Base-by-base conservation (phyloP, 129 eudicot genomes). In the Chrysanthemum seticuspe region DNA sequence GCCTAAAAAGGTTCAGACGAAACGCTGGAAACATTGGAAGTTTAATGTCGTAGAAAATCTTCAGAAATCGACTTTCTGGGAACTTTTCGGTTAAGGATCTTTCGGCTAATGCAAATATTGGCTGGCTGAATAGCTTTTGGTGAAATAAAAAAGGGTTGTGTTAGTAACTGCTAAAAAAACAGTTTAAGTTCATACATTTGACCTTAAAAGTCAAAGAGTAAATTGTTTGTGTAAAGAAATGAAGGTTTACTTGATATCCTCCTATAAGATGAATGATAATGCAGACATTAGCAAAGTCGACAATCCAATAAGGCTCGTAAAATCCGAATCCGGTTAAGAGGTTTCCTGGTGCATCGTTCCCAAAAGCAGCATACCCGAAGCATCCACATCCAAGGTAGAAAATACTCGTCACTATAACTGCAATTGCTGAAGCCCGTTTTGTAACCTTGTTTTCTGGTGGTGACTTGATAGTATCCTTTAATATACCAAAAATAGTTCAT, bases 381-480 rank as follows among this genome's bases (percentile, higher is more conserved):
- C 91, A 85, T 29, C 96, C 97, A 80, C 97, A 92, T 79, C 87
- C 81, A 79, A 89, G 83, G 76, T 92, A 92, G 86, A 92, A 89
- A 29, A 80, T 45, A 10, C 81, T 87, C 23, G 97, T 87, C 12
- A 81, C 73, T 2, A 73, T 65, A 8, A 92, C 72, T 60, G 80
- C 91, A 7, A 83, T 71, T 14, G 70, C 48, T 25, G 86, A 87
- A 23, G 97, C 97, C 81, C 75, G 83, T 74, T 87, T 92, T 84
- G 84, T 85, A 61, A 78, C 82, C 76, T 79, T 76, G 80, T 80
- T 83, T 70, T 92, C 97, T 27, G 96, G 97, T 14, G 85, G 58
- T 18, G 93, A 83, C 69, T 78, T 89, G 54, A 92, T 71, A 34
- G 97, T 92, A 54, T 92, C 92, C 97, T 91, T 36, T 7, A 59